Evolutionary conservation across 164 flowering plant genomes (phyloP).

Genomic region (Chimonanthus salicifolius): DNA sequence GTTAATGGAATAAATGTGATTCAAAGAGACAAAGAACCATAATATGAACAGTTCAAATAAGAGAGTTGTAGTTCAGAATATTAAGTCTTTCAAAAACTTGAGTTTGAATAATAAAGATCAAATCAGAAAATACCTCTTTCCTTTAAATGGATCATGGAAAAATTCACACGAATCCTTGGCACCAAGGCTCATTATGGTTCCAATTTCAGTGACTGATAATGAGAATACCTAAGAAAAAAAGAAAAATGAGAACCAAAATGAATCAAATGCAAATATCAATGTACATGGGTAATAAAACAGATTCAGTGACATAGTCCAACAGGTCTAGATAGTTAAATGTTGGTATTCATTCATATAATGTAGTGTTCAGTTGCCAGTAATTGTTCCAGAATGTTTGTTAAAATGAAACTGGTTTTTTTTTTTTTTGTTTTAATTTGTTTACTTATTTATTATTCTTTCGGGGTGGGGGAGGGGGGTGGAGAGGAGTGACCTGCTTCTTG

Average conservation of each 20-base stretch:
- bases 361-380: no score
- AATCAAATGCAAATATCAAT: neutral
- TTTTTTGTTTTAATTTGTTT: no score
- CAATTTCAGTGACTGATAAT: slow-evolving; percentile 77
- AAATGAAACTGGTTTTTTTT: no score
- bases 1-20: neutral
- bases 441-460: no score
- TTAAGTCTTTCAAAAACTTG: neutral
- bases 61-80: no score
- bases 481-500: slow-evolving; percentile 63
- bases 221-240: slow-evolving; percentile 64
- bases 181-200: slow-evolving; percentile 71
- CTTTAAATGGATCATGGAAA: slow-evolving; percentile 86
- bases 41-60: no score
- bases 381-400: no score
- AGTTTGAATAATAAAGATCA: neutral
- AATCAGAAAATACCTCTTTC: slow-evolving; percentile 53
- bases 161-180: slow-evolving; percentile 80
- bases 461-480: neutral
- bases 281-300: neutral
- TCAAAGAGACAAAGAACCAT: no score
- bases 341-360: no score
- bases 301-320: neutral
- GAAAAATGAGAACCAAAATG: neutral
- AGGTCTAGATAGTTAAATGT: no score